Percentiles rank a stretch among this genome's conserved stretches.
Conservation (phyloP, 805 yeast genomes). For the Priceomyces haplophilus region DNA sequence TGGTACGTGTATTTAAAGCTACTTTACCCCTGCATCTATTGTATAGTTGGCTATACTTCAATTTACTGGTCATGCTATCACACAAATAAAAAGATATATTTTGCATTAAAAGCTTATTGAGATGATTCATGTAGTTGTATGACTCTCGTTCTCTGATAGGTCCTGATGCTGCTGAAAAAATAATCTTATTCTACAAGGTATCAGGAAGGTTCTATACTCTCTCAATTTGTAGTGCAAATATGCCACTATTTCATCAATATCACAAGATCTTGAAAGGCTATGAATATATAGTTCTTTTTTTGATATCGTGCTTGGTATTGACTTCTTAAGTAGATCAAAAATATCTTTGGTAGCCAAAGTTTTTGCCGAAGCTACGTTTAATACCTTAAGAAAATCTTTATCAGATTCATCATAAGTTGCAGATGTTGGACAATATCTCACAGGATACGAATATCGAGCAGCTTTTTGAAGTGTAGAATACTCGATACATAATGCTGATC, state of each 20-base stretch:
- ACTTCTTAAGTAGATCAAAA: not conserved
- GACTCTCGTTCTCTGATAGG: not conserved
- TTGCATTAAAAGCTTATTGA: not conserved
- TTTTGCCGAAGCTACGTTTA: not conserved
- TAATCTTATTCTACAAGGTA: slow-evolving; percentile 2
- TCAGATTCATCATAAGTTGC: slow-evolving; percentile 1
- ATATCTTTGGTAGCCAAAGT: not conserved
- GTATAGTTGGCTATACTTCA: not conserved
- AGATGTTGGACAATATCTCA: slow-evolving; percentile 1
- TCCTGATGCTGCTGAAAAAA: slow-evolving; percentile 5
- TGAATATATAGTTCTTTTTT: slow-evolving; percentile 6
- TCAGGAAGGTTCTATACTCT: slow-evolving; percentile 6
- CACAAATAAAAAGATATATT: not conserved
- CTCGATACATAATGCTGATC: not conserved
- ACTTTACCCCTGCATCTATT: not conserved
- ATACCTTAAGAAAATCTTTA: not conserved
- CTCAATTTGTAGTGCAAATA: slow-evolving; percentile 17
- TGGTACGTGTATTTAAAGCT: not conserved
- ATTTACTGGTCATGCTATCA: slow-evolving; percentile 1
- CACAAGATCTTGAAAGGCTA: slow-evolving; percentile 5
- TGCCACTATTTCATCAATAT: slow-evolving; percentile 17
- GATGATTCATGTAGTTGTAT: not conserved
- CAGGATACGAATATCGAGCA: not conserved
- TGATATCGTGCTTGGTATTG: slow-evolving; percentile 1
- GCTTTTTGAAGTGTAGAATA: not conserved